A percentile compares a stretch with the other conserved stretches of the same genome.
Evolutionary conservation across 2,329 filamentous ascomycete genomes (phyloP).

Genomic region (Colletotrichum falcatum): DNA sequence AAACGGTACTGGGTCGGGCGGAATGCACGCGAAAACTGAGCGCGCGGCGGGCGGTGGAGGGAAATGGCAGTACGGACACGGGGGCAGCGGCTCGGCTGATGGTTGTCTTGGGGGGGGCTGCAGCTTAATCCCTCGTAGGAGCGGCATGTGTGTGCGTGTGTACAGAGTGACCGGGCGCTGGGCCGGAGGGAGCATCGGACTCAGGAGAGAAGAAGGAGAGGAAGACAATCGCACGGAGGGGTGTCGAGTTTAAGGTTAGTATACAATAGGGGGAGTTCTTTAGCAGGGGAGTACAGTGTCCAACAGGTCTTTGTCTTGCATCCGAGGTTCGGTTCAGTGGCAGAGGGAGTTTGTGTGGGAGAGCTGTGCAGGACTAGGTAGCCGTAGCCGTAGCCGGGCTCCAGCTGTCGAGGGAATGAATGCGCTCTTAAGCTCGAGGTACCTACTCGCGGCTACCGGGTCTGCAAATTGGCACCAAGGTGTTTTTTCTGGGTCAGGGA

Average conservation of each 20-base stretch:
- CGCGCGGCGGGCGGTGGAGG: slow-evolving; percentile 19
- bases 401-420: slow-evolving; percentile 11
- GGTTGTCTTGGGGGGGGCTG: slow-evolving; percentile 31
- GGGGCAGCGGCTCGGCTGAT: slow-evolving; percentile 16
- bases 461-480: slow-evolving; percentile 5
- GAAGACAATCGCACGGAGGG: not conserved
- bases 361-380: slow-evolving; percentile 20
- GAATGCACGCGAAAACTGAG: slow-evolving; percentile 30
- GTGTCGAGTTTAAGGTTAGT: slow-evolving; percentile 22
- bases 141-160: slow-evolving; percentile 34
- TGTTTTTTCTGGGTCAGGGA: slow-evolving; percentile 17
- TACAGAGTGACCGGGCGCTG: slow-evolving; percentile 24
- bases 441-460: slow-evolving; percentile 30
- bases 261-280: slow-evolving; percentile 17
- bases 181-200: slow-evolving; percentile 11
- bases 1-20: slow-evolving; percentile 37
- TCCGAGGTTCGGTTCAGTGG: slow-evolving; percentile 39
- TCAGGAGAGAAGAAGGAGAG: slow-evolving; percentile 1
- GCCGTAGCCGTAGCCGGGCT: slow-evolving; percentile 14
- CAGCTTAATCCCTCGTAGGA: slow-evolving; percentile 38
- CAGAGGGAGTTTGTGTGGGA: slow-evolving; percentile 9
- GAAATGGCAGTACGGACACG: slow-evolving; percentile 12
- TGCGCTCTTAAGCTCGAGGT: slow-evolving; percentile 15
- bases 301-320: slow-evolving; percentile 13
- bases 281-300: slow-evolving; percentile 15